Conservation (phyloP, 2,329 filamentous ascomycete species). For the Emmonsia crescens region DNA sequence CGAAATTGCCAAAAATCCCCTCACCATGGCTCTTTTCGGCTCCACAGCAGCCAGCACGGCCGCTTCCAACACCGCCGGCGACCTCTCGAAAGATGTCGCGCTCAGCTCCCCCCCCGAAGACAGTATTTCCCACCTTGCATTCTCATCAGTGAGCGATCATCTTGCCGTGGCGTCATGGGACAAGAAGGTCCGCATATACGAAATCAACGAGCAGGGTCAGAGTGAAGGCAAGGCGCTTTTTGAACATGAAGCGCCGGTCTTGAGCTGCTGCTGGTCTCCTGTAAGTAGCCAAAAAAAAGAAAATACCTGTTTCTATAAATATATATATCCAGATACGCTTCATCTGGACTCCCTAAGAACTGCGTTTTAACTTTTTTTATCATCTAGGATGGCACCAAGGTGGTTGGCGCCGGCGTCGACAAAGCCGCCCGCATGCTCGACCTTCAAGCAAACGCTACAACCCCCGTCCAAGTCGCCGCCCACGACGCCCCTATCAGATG, state of each 20-base stretch:
- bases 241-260: slow-evolving; percentile 73
- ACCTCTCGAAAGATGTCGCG: slow-evolving; percentile 79
- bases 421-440: slow-evolving; percentile 86
- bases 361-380: slow-evolving; percentile 5
- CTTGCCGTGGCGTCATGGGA: slow-evolving; percentile 92
- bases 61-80: slow-evolving; percentile 60
- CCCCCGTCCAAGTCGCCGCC: slow-evolving; percentile 59
- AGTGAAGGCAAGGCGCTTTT: slow-evolving; percentile 78
- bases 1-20: neutral
- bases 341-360: neutral
- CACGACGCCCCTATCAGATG: slow-evolving; percentile 75
- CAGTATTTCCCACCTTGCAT: slow-evolving; percentile 76
- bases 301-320: neutral
- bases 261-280: slow-evolving; percentile 79
- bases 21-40: slow-evolving; percentile 10
- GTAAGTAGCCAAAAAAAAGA: slow-evolving; percentile 40
- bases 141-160: slow-evolving; percentile 67
- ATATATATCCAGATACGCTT: neutral
- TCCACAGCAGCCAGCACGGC: slow-evolving; percentile 40
- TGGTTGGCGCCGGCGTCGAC: slow-evolving; percentile 80
- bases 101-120: slow-evolving; percentile 72
- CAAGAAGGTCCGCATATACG: slow-evolving; percentile 94
- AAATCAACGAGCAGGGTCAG: slow-evolving; percentile 66
- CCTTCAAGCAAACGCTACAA: slow-evolving; percentile 48
- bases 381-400: slow-evolving; percentile 71